Evolutionary conservation across 768 basidiomycete genomes (phyloP).

Genomic region (Rhodotorula toruloides): DNA sequence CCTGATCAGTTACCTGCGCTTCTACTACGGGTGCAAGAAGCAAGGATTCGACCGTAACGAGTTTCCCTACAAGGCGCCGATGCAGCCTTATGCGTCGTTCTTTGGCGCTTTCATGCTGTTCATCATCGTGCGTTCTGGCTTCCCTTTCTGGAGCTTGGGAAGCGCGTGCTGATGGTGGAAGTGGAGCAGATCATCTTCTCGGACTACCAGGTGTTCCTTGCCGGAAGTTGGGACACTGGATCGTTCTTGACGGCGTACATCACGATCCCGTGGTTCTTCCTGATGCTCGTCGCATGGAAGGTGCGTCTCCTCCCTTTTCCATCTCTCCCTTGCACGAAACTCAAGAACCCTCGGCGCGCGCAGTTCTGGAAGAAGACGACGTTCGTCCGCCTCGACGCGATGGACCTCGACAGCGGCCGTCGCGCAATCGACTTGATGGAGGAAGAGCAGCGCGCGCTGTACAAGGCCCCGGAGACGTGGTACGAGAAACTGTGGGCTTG

Average conservation of each 20-base stretch:
- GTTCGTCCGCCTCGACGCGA: constrained; percentile 19
- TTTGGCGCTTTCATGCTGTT: constrained; percentile 44
- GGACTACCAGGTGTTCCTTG: constrained; percentile 25
- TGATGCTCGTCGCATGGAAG: constrained; percentile 25
- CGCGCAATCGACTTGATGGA: constrained; percentile 43
- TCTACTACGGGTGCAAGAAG: constrained; percentile 70
- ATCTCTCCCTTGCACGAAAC: neutral
- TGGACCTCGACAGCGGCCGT: constrained; percentile 26
- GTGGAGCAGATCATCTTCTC: constrained; percentile 50
- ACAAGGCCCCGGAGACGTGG: constrained; percentile 59
- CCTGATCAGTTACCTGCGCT: constrained; percentile 69
- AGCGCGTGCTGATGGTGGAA: no score
- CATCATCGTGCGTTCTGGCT: constrained; percentile 30
- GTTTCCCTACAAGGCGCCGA: constrained; percentile 63
- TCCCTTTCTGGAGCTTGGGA: no score
- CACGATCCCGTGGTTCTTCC: constrained; percentile 34
- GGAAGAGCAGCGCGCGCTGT: constrained; percentile 54
- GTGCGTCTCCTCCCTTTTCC: neutral
- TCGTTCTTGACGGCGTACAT: constrained; percentile 80
- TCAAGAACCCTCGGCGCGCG: neutral
- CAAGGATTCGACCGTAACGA: constrained; percentile 69
- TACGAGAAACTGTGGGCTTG: constrained; percentile 69
- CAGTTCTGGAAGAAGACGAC: constrained; percentile 10
- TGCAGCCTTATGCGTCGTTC: constrained; percentile 54
- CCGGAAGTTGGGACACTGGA: constrained; percentile 54